Evolutionary conservation across 1,139 yeast species (phyloP).

Genomic region (Hansenula lynferdii): DNA sequence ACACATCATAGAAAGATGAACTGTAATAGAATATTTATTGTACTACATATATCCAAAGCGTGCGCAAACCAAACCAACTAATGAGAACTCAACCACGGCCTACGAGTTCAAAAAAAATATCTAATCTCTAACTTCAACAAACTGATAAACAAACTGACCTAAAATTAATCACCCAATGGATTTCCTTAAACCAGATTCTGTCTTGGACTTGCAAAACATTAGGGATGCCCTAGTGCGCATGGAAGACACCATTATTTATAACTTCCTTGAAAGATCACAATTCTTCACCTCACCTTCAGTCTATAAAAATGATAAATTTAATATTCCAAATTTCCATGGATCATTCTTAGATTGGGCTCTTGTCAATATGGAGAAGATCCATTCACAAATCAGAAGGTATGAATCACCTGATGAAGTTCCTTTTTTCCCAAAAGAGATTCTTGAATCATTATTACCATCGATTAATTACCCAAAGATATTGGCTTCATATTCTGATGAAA

Average conservation of each 20-base stretch:
- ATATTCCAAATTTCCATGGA: slow-evolving; percentile 66
- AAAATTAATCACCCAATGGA: slow-evolving; percentile 73
- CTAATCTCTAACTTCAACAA: neutral
- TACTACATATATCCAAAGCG: neutral
- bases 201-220: slow-evolving; percentile 73
- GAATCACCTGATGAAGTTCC: slow-evolving; percentile 97
- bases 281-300: slow-evolving; percentile 74
- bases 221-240: slow-evolving; percentile 81
- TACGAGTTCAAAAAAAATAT: too few relatives aligned
- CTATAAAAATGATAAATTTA: slow-evolving; percentile 53
- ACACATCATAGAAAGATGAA: too few relatives aligned
- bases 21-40: too few relatives aligned
- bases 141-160: too few relatives aligned
- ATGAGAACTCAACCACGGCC: too few relatives aligned
- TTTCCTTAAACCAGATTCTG: slow-evolving; percentile 82
- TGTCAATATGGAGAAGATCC: slow-evolving; percentile 68
- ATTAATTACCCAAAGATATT: slow-evolving; percentile 74
- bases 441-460: slow-evolving; percentile 70
- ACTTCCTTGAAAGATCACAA: slow-evolving; percentile 89
- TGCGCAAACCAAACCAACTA: too few relatives aligned
- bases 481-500: slow-evolving; percentile 67
- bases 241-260: slow-evolving; percentile 96
- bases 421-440: slow-evolving; percentile 68
- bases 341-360: slow-evolving; percentile 87
- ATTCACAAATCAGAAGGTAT: slow-evolving; percentile 82